Conservation (phyloP, 106 monocot genomes). For the Xerophyta viscosa region DNA sequence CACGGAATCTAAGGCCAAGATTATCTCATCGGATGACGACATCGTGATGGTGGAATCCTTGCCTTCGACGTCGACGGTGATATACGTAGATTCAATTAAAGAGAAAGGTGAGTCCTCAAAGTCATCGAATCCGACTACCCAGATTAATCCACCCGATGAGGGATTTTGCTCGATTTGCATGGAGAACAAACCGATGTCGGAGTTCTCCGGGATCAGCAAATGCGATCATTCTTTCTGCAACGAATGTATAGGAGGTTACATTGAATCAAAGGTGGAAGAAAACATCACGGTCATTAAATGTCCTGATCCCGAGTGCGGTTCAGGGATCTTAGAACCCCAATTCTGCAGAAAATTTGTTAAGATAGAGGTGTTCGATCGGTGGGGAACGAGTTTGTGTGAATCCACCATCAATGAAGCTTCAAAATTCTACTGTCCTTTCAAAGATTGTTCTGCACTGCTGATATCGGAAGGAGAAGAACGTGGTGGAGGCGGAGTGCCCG, state of each 20-base stretch:
- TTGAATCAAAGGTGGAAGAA: constrained; percentile 24
- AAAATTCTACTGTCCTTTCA: constrained; percentile 43
- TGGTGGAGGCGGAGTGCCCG: constrained; percentile 29
- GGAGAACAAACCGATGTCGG: not conserved
- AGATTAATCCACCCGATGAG: too few relatives aligned
- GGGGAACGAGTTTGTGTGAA: constrained; percentile 28
- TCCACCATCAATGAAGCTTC: constrained; percentile 7
- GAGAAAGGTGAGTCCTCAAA: too few relatives aligned
- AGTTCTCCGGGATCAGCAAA: constrained; percentile 4
- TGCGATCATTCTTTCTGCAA: constrained; percentile 41
- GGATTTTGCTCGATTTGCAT: constrained; percentile 43
- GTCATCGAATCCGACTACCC: too few relatives aligned
- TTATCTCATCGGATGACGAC: too few relatives aligned
- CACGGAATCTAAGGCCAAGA: too few relatives aligned
- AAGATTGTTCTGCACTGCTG: constrained; percentile 44
- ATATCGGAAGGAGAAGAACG: constrained; percentile 12
- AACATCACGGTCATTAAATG: constrained; percentile 10
- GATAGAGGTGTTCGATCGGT: constrained; percentile 18
- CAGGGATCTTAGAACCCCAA: constrained; percentile 8
- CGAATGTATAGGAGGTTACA: constrained; percentile 19
- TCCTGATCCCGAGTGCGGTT: constrained; percentile 16
- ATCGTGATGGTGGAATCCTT: too few relatives aligned
- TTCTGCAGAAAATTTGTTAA: constrained; percentile 13
- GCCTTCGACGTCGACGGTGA: too few relatives aligned
- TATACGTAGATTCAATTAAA: too few relatives aligned